phyloP scores from a whole-genome alignment of 345 rosid genomes.

The Toxicodendron radicans region DNA sequence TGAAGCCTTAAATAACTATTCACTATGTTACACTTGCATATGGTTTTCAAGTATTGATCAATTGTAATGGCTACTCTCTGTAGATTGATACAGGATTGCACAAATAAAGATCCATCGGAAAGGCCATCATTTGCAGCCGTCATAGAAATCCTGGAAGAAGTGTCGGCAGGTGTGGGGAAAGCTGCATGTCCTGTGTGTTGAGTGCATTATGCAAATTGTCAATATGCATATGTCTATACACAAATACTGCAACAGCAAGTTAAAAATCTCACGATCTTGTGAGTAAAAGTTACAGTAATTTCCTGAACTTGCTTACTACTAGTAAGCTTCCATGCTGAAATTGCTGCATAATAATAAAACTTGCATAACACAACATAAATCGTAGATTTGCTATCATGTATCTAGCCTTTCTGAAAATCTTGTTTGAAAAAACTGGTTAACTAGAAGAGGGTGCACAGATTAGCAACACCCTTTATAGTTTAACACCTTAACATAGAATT shows the following conservation, averaged over 20 bases:
- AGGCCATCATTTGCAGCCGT: constrained; percentile 33
- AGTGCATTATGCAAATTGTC: not conserved
- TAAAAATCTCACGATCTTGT: not conserved
- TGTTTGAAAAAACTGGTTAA: not conserved
- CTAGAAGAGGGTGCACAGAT: not conserved
- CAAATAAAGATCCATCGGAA: constrained; percentile 21
- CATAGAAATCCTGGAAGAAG: constrained; percentile 49
- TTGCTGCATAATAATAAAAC: not conserved
- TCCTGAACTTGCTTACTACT: not conserved
- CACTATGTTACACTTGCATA: not conserved
- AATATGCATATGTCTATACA: too few species aligned
- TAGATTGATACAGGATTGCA: constrained; percentile 45
- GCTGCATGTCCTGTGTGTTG: constrained; percentile 34
- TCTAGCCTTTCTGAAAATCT: not conserved
- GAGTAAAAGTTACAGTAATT: not conserved
- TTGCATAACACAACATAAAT: not conserved
- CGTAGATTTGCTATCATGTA: not conserved
- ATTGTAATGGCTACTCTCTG: not conserved
- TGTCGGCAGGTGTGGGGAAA: constrained; percentile 12
- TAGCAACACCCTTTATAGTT: too few species aligned
- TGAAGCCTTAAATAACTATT: not conserved
- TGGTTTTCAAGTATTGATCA: not conserved
- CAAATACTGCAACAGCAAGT: not conserved
- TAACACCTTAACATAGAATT: too few species aligned
- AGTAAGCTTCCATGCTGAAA: not conserved